Evolutionary conservation across 1,284 basidiomycete species (phyloP).

Genomic region (Athelia sp.): DNA sequence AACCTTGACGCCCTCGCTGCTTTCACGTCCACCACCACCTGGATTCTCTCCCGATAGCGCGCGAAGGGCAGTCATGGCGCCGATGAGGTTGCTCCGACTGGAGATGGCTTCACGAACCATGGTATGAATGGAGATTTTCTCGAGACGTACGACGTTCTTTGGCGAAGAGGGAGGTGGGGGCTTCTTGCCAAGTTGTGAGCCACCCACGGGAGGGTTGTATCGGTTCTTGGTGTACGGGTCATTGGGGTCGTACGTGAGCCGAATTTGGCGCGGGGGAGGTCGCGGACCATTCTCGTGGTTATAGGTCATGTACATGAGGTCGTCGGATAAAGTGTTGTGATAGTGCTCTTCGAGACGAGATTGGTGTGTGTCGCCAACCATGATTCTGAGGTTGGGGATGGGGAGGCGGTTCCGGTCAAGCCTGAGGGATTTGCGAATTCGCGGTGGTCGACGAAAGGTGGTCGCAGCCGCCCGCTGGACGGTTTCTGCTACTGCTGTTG

Average conservation of each 20-base stretch:
- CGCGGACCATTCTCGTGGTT: slow-evolving; percentile 60
- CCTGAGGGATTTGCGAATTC: slow-evolving; percentile 39
- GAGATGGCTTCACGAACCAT: slow-evolving; percentile 78
- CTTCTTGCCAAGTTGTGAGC: slow-evolving; percentile 60
- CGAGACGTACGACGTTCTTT: slow-evolving; percentile 70
- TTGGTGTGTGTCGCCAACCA: slow-evolving; percentile 68
- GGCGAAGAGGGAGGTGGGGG: slow-evolving; percentile 59
- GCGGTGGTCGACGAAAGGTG: slow-evolving; percentile 44
- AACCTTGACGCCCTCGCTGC: slow-evolving; percentile 76
- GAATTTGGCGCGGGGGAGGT: slow-evolving; percentile 50
- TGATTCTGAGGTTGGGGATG: slow-evolving; percentile 57
- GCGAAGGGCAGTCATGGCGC: slow-evolving; percentile 82
- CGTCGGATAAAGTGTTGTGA: slow-evolving; percentile 74
- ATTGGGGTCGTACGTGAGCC: slow-evolving; percentile 69
- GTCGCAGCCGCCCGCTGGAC: slow-evolving; percentile 17
- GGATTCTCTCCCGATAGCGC: slow-evolving; percentile 84
- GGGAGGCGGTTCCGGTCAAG: slow-evolving; percentile 53
- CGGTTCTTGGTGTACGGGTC: slow-evolving; percentile 80
- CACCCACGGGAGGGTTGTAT: slow-evolving; percentile 70
- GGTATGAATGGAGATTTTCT: slow-evolving; percentile 81
- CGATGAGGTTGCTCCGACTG: slow-evolving; percentile 77
- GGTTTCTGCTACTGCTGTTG: background rate
- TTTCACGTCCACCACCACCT: slow-evolving; percentile 62
- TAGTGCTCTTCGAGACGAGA: slow-evolving; percentile 86
- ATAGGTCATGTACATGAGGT: slow-evolving; percentile 96